A percentile compares a stretch with the other conserved stretches of the same genome.
phyloP scores from a whole-genome alignment of 2,329 filamentous ascomycete species.

The Penicillium sp. region DNA sequence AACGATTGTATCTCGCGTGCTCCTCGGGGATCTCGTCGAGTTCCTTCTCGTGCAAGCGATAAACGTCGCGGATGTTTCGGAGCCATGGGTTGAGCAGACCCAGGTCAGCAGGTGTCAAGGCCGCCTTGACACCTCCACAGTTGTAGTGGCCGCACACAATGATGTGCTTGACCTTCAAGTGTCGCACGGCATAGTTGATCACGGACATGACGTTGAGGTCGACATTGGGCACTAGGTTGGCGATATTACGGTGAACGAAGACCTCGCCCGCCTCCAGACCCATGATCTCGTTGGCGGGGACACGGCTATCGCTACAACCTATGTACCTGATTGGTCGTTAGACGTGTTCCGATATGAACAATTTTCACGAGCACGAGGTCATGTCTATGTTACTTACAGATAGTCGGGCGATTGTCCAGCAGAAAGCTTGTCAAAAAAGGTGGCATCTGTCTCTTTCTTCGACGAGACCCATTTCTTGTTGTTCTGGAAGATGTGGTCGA shows the following conservation, averaged over 20 bases:
- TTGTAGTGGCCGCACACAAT: slow-evolving; percentile 68
- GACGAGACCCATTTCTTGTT: slow-evolving; percentile 66
- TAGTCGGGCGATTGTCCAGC: slow-evolving; percentile 69
- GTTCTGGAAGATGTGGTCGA: slow-evolving; percentile 68
- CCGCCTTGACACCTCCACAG: slow-evolving; percentile 67
- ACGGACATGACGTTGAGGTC: slow-evolving; percentile 35
- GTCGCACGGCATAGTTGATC: slow-evolving; percentile 34
- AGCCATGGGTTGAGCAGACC: slow-evolving; percentile 73
- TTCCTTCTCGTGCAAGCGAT: slow-evolving; percentile 69
- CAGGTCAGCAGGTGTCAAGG: slow-evolving; percentile 64
- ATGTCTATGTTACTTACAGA: slow-evolving; percentile 40
- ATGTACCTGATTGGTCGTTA: slow-evolving; percentile 31
- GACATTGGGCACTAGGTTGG: slow-evolving; percentile 33
- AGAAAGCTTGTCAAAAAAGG: slow-evolving; percentile 64
- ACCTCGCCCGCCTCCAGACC: slow-evolving; percentile 36
- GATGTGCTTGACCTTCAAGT: slow-evolving; percentile 62
- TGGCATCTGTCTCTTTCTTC: slow-evolving; percentile 59
- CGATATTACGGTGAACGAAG: slow-evolving; percentile 38
- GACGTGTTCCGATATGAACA: background rate
- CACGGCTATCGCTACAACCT: slow-evolving; percentile 35
- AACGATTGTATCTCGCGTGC: slow-evolving; percentile 23
- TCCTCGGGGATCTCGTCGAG: slow-evolving; percentile 48
- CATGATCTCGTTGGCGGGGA: slow-evolving; percentile 36
- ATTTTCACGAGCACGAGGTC: background rate
- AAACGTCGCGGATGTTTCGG: slow-evolving; percentile 67